These are phyloP conservation scores for Umbelopsis sp. DNA, from an alignment of 192 early-diverging fungal genomes.

Conservation along the genomic window DNA sequence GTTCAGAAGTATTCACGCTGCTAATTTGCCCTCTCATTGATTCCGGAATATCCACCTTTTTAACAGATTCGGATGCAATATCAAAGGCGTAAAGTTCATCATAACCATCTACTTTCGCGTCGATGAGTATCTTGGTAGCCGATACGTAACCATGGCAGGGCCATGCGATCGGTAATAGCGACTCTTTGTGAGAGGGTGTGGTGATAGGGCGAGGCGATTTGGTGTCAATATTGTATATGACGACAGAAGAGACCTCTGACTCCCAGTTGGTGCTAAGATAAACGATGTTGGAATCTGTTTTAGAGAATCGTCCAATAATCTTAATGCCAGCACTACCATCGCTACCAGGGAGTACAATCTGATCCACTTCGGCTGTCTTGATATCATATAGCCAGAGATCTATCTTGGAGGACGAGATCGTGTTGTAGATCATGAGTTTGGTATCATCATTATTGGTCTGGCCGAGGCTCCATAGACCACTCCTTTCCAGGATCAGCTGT, in stretches of 20 bases:
- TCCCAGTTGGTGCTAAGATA: conserved; percentile 4
- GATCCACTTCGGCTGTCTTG: neutral
- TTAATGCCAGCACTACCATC: neutral
- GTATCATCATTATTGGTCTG: conserved; percentile 1
- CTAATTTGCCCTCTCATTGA: neutral
- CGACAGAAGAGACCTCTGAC: conserved; percentile 2
- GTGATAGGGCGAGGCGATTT: neutral
- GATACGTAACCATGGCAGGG: neutral
- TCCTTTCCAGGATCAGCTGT: neutral
- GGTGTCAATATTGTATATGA: neutral
- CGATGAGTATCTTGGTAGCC: neutral
- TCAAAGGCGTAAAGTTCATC: neutral
- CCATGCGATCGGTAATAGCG: neutral
- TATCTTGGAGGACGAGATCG: neutral
- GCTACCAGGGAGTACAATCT: neutral
- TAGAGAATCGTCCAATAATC: neutral
- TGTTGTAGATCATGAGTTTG: neutral
- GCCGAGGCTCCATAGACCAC: neutral
- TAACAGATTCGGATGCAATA: neutral
- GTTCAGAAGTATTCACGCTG: neutral
- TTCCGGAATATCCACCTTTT: conserved; percentile 1
- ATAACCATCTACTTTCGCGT: conserved; percentile 3
- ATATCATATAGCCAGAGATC: neutral
- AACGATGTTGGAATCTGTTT: neutral
- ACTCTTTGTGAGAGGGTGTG: neutral